These are phyloP conservation scores for Psidium friedrichsthalianum DNA, from an alignment of 345 rosid genomes.

Conservation along the genomic window DNA sequence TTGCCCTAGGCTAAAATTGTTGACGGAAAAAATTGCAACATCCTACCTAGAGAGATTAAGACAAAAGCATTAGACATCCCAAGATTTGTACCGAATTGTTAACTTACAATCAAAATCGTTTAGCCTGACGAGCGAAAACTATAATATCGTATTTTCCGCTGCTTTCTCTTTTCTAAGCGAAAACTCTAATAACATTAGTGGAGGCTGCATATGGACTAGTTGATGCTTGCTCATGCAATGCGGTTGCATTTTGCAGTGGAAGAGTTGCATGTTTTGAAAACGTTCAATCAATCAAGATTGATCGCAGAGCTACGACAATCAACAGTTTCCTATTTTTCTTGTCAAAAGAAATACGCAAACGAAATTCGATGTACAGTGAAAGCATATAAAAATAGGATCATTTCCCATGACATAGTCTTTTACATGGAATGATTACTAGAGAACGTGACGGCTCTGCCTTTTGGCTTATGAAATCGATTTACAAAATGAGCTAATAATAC, in stretches of 20 bases:
- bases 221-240: neutral
- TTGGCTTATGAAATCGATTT: neutral
- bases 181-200: neutral
- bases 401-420: neutral
- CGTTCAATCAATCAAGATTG: neutral
- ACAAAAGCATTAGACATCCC: neutral
- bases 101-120: neutral
- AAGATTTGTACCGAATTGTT: neutral
- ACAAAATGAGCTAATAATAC: neutral
- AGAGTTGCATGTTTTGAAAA: neutral
- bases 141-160: neutral
- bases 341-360: no score
- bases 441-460: neutral
- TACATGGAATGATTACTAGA: neutral
- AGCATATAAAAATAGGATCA: neutral
- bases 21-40: neutral
- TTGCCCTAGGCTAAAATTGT: neutral
- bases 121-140: neutral
- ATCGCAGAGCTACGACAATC: fast-evolving
- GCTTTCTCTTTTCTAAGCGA: neutral
- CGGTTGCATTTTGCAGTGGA: neutral
- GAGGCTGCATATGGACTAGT: neutral
- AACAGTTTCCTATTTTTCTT: neutral
- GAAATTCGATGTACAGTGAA: neutral
- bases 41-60: neutral